These are phyloP conservation scores for Chaetoscypha palmicola DNA, from an alignment of 2,329 filamentous ascomycete species.

Conservation along the genomic window DNA sequence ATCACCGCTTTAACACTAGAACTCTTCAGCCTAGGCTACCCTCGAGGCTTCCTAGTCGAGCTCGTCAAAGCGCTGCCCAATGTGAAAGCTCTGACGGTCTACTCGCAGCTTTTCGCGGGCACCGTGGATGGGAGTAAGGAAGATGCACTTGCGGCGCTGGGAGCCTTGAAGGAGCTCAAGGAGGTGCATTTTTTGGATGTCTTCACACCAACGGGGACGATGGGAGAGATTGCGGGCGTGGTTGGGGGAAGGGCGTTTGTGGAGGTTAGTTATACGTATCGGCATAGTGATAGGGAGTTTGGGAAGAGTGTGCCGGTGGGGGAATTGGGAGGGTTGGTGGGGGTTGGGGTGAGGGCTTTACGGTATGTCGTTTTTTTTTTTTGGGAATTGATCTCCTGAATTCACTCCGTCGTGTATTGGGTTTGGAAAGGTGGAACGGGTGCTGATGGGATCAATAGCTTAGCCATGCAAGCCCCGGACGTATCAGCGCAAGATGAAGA, in stretches of 20 bases:
- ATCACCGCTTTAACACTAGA: conserved; percentile 41
- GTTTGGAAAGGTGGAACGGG: too few relatives aligned
- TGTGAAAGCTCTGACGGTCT: conserved; percentile 38
- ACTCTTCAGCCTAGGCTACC: conserved; percentile 42
- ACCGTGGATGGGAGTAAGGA: conserved; percentile 32
- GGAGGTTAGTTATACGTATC: conserved; percentile 40
- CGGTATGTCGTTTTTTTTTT: too few relatives aligned
- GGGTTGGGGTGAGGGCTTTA: conserved; percentile 12
- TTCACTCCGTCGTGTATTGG: too few relatives aligned
- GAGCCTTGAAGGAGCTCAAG: conserved; percentile 29
- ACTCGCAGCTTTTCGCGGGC: conserved; percentile 39
- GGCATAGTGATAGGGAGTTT: conserved; percentile 32
- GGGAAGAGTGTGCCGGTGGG: conserved; percentile 10
- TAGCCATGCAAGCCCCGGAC: conserved; percentile 16
- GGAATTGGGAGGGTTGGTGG: conserved; percentile 16
- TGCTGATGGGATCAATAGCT: too few relatives aligned
- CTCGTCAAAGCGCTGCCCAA: conserved; percentile 36
- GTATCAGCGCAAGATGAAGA: conserved; percentile 20
- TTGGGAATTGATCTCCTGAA: too few relatives aligned
- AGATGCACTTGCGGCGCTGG: conserved; percentile 36
- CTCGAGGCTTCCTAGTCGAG: conserved; percentile 35
- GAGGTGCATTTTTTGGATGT: conserved; percentile 42
- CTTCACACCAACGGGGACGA: conserved; percentile 37
- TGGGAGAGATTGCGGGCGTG: conserved; percentile 23
- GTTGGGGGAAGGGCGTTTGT: conserved; percentile 35